Evolutionary conservation across 768 basidiomycete species (phyloP).

Genomic region (Leucosporidium yakuticum): DNA sequence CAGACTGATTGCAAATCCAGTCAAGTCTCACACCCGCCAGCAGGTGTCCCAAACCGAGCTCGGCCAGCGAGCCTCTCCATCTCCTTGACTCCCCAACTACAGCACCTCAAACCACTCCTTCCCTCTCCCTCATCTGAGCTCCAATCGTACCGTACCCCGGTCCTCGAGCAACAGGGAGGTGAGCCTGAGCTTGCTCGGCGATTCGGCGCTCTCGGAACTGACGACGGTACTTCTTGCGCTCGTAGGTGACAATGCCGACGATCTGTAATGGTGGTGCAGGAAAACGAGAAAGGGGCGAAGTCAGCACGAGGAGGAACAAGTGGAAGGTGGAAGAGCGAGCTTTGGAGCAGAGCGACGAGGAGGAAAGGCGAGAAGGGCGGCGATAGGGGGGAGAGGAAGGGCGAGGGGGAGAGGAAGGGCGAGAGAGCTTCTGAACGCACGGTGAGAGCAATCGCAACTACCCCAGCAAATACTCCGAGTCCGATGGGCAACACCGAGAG

Average conservation of each 20-base stretch:
- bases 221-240: slow-evolving; percentile 6
- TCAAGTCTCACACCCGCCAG: too few species aligned
- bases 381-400: neutral
- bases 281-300: neutral
- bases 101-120: too few species aligned
- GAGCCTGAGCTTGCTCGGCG: neutral
- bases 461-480: slow-evolving; percentile 40
- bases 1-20: too few species aligned
- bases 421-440: neutral
- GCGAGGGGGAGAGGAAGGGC: neutral
- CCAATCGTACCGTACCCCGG: too few species aligned
- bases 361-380: neutral
- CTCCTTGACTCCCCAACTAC: too few species aligned
- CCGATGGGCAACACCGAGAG: slow-evolving; percentile 40
- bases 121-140: too few species aligned
- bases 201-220: neutral
- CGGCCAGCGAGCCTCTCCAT: too few species aligned
- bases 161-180: too few species aligned
- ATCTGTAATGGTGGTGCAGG: neutral
- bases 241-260: slow-evolving; percentile 3
- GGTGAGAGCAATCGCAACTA: slow-evolving; percentile 8
- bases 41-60: too few species aligned
- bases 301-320: neutral
- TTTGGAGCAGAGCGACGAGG: neutral
- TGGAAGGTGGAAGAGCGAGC: too few species aligned